Conservation (phyloP, 352 stramenopile species). For the Pelagophyceae sp. region DNA sequence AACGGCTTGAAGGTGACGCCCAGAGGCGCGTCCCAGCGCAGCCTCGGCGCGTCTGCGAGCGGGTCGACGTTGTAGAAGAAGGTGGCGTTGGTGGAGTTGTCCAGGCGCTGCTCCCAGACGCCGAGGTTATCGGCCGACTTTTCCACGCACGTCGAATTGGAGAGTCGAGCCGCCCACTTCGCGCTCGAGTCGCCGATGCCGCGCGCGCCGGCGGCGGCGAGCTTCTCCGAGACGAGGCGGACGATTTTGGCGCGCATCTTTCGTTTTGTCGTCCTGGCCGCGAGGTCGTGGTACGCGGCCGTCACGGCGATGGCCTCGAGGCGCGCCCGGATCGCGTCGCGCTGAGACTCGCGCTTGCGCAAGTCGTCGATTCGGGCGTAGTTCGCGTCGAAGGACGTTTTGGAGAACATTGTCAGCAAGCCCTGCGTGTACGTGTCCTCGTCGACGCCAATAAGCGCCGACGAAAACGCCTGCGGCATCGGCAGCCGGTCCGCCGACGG, state of each 20-base stretch:
- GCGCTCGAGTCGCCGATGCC: conserved; percentile 17
- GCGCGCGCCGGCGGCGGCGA: background rate
- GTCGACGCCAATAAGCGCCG: conserved; percentile 17
- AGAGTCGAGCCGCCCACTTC: background rate
- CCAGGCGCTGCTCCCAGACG: conserved; percentile 20
- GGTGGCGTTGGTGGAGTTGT: conserved; percentile 6
- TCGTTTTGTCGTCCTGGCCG: background rate
- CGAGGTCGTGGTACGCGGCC: background rate
- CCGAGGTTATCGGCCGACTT: background rate
- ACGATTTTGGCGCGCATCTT: conserved; percentile 4
- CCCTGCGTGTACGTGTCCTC: conserved; percentile 2
- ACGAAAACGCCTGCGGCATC: background rate
- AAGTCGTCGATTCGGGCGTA: background rate
- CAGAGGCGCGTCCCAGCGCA: conserved; percentile 21
- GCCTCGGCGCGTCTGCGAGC: conserved; percentile 22
- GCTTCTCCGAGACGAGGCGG: background rate
- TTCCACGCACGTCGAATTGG: background rate
- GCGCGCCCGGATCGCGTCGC: background rate
- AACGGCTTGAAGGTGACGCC: background rate
- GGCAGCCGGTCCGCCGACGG: background rate
- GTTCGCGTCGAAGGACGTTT: background rate
- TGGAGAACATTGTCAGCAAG: too few species aligned
- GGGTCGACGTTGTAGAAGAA: conserved; percentile 29
- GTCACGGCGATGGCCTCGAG: background rate
- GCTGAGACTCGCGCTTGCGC: background rate